Evolutionary conservation across 345 rosid genomes (phyloP).

Genomic region (Acer campestre): DNA sequence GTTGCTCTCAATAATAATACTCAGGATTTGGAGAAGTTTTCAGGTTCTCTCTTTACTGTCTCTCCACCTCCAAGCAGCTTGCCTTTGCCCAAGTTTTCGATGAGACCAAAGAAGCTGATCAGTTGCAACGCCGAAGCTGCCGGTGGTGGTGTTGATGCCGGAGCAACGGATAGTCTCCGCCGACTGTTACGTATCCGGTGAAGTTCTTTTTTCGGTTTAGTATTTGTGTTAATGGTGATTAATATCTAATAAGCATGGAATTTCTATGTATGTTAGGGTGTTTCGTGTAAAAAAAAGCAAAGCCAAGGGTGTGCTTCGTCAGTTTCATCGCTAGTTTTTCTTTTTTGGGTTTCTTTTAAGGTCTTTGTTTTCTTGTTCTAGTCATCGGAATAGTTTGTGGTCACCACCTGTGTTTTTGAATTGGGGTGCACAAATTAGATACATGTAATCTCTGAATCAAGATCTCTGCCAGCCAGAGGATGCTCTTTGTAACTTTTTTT

Average conservation of each 20-base stretch:
- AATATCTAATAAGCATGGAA: not conserved
- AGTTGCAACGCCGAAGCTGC: constrained; percentile 59
- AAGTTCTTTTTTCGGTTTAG: constrained; percentile 16
- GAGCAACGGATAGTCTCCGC: constrained; percentile 65
- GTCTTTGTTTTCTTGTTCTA: not conserved
- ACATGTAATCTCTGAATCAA: not conserved
- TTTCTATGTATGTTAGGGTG: not conserved
- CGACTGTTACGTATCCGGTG: constrained; percentile 68
- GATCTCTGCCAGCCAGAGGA: not conserved
- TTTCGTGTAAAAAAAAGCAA: constrained; percentile 27
- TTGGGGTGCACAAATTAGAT: constrained; percentile 24
- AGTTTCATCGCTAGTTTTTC: constrained; percentile 11
- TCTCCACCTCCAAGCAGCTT: constrained; percentile 79
- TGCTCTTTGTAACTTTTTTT: not conserved
- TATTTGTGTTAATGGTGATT: not conserved
- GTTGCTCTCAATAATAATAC: not conserved
- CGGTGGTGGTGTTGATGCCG: constrained; percentile 47
- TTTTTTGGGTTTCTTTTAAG: not conserved
- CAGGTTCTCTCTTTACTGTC: constrained; percentile 39
- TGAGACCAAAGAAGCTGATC: constrained; percentile 54
- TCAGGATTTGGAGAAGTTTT: constrained; percentile 31
- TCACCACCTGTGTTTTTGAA: constrained; percentile 37
- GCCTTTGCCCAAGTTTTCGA: constrained; percentile 71
- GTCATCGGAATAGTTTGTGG: constrained; percentile 7
- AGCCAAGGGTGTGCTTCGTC: constrained; percentile 16